Evolutionary conservation across 1,284 basidiomycete genomes (phyloP).

Genomic region (Apiotrichum porosum): DNA sequence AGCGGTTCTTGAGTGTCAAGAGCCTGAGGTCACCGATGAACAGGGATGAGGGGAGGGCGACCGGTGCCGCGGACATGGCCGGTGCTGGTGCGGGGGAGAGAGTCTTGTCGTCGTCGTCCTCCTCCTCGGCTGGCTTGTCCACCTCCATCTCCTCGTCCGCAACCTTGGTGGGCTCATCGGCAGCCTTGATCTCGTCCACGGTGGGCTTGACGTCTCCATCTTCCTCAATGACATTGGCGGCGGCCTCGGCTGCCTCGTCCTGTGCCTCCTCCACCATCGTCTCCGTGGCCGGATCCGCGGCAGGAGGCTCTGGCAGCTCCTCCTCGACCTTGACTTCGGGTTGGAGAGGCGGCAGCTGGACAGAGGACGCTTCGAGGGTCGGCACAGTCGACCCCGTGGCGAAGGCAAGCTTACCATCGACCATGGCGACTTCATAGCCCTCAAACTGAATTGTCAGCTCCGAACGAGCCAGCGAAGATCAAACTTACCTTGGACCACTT

Average conservation of each 20-base stretch:
- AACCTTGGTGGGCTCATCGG: not conserved
- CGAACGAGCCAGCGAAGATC: no score
- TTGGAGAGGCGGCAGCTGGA: conserved; percentile 52
- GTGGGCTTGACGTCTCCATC: not conserved
- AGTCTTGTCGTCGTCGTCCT: not conserved
- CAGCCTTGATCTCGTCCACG: no score
- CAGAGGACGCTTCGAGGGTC: conserved; percentile 56
- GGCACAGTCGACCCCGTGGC: conserved; percentile 69
- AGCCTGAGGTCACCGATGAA: conserved; percentile 95
- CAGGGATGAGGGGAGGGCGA: conserved; percentile 69
- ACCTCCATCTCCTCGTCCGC: not conserved
- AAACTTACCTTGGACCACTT: conserved; percentile 75
- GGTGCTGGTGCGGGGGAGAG: not conserved
- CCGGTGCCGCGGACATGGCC: conserved; percentile 2
- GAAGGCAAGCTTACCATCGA: conserved; percentile 75
- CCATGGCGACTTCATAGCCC: conserved; percentile 90
- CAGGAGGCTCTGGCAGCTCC: not conserved
- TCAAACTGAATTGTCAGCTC: conserved; percentile 65
- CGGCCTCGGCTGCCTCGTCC: not conserved
- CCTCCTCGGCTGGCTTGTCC: not conserved
- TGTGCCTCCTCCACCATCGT: not conserved
- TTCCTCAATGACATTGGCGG: not conserved
- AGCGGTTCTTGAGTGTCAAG: conserved; percentile 71
- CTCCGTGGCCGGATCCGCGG: not conserved
- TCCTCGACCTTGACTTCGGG: conserved; percentile 15